Base-by-base conservation (phyloP, 1,284 basidiomycete genomes). In the Ceratobasidium sp. region DNA sequence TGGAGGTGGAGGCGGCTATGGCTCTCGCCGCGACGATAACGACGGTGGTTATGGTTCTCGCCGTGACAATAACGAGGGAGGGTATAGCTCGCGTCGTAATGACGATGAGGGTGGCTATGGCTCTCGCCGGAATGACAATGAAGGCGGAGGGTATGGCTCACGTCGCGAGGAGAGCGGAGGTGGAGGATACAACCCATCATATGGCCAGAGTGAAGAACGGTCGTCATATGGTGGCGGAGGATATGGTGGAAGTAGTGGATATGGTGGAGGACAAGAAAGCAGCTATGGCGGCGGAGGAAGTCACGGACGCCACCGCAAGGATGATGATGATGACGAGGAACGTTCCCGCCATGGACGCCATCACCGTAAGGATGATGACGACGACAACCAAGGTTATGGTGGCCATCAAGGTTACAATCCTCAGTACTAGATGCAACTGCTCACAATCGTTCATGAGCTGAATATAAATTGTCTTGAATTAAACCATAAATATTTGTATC, bases 301-400 rank as follows among this genome's bases (percentile, higher is more conserved):
- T 5, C 15, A 55, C 33, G 4, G 28, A 33, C 33, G 33, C 33
- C 33, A 33, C 33, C 33, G 33, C 33, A 33, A 33, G 33, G 33
- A 33, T 33, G 33, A 33, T 76, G 79, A 61, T 81, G 77, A 78
- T 23, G 61, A 64, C 28, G 60, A 64, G 23, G 55, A 64, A 23
- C 39, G 40, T 7, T n/a, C 61, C 3, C 49, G 15, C 56, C 51
- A 49, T 18, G 42, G 73, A 6, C 73, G 63, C 60, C 73, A 33
- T 28, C n/a, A 82, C 60, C 64, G 77, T 39, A 77, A 77, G 49
- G 82, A 82, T 33, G 81, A 81, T 28, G 83, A 86, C 51, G 87
- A 76, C 70, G 79, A 80, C 20, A 63, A 60, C 53, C 18, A 71
- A 46, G 78, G 78, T 15, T 66, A 78, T 39, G 60, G 72, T 46